A percentile compares a stretch with the other conserved stretches of the same genome.
phyloP scores from a whole-genome alignment of 768 basidiomycete genomes.

The Crassisporium funariophilum region DNA sequence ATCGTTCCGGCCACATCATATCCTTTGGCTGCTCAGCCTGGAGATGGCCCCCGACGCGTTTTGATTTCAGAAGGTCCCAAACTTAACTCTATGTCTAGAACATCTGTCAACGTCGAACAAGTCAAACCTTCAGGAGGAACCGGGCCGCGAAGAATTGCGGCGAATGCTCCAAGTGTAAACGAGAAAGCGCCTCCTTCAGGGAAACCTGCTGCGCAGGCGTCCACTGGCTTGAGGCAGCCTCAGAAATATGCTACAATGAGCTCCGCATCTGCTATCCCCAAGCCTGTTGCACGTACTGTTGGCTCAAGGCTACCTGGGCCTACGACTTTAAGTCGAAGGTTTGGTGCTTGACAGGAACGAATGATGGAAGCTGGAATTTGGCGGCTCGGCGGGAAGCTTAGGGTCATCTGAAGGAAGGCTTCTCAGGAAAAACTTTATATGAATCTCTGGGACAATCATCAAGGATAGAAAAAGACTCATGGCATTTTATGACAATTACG shows the following conservation, averaged over 20 bases:
- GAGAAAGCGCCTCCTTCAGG: constrained; percentile 6
- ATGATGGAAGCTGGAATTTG: constrained; percentile 2
- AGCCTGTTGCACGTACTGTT: constrained; percentile 22
- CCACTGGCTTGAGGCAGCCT: constrained; percentile 26
- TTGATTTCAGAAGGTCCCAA: constrained; percentile 30
- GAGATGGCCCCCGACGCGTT: constrained; percentile 32
- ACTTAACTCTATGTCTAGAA: constrained; percentile 12
- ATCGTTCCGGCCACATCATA: constrained; percentile 1
- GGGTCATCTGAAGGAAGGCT: constrained; percentile 2
- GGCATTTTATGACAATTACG: constrained; percentile 3
- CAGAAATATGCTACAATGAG: constrained; percentile 22
- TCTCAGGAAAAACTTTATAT: constrained; percentile 3
- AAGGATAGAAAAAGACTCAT: background rate
- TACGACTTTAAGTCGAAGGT: constrained; percentile 14
- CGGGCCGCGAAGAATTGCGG: constrained; percentile 41
- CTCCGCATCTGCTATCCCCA: constrained; percentile 28
- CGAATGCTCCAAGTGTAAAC: constrained; percentile 12
- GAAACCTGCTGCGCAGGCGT: constrained; percentile 6
- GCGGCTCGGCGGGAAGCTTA: constrained; percentile 7
- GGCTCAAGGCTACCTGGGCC: constrained; percentile 27
- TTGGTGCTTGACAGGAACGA: constrained; percentile 15
- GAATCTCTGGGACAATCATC: background rate
- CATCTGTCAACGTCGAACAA: constrained; percentile 11
- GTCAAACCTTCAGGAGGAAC: constrained; percentile 16
- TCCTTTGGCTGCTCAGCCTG: constrained; percentile 6